phyloP scores from a whole-genome alignment of 1,284 basidiomycete species.

The Megacollybia platyphylla region DNA sequence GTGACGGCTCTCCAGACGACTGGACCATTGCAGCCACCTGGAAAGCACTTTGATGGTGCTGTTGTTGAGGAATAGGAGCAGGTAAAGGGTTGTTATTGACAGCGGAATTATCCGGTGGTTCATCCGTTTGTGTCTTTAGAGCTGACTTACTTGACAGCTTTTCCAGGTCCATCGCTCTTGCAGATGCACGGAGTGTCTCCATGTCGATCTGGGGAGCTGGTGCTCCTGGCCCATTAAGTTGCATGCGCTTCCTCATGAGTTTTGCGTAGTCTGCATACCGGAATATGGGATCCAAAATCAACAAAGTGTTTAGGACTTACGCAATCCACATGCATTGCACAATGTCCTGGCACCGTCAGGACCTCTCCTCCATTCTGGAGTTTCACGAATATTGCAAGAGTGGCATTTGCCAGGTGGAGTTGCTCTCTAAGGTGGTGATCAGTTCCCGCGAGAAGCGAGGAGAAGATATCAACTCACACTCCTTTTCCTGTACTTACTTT shows the following conservation, averaged over 20 bases:
- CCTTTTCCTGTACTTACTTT: conserved; percentile 70
- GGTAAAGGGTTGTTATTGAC: conserved; percentile 17
- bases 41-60: conserved; percentile 45
- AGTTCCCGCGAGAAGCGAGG: conserved; percentile 10
- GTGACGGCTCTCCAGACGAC: conserved; percentile 13
- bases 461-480: conserved; percentile 42
- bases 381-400: conserved; percentile 73
- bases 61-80: conserved; percentile 14
- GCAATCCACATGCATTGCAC: conserved; percentile 73
- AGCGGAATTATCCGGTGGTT: conserved; percentile 9
- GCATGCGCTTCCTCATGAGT: conserved; percentile 62
- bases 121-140: conserved; percentile 5
- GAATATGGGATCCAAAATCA: conserved; percentile 5
- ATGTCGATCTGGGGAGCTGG: conserved; percentile 47
- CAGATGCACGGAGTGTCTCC: conserved; percentile 59
- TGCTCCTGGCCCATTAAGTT: conserved; percentile 35
- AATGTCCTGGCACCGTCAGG: conserved; percentile 70
- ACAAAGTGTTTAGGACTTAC: conserved; percentile 30
- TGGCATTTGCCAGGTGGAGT: conserved; percentile 75
- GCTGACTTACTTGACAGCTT: conserved; percentile 14
- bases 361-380: conserved; percentile 73
- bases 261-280: conserved; percentile 56
- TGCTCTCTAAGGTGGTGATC: conserved; percentile 42
- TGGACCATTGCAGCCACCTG: conserved; percentile 25
- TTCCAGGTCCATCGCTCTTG: conserved; percentile 43